Conservation (phyloP, 176 grass and related monocot species). For the Zea mays region DNA sequence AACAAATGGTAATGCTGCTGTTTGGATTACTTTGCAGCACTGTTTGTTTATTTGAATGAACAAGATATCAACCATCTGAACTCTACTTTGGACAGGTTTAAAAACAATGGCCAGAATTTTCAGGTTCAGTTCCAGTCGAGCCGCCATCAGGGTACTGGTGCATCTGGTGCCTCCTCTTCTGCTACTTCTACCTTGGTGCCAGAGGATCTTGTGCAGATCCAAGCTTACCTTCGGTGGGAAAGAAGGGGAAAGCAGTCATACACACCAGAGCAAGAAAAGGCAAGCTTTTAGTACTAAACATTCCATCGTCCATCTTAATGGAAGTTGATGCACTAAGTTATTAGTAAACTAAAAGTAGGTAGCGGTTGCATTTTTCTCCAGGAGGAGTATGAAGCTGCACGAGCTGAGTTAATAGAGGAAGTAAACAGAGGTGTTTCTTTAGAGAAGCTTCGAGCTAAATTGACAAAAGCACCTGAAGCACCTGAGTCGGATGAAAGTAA, state of each 20-base stretch:
- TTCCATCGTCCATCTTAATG: slow-evolving; percentile 18
- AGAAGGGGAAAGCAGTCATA: slow-evolving; percentile 89
- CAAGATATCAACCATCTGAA: slow-evolving; percentile 7
- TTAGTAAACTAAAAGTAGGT: neutral
- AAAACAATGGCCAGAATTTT: slow-evolving; percentile 90
- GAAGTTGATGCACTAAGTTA: slow-evolving; percentile 23
- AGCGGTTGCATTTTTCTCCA: slow-evolving; percentile 38
- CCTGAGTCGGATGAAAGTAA: slow-evolving; percentile 50
- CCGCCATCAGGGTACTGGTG: slow-evolving; percentile 37
- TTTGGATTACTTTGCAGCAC: slow-evolving; percentile 5
- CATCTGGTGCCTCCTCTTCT: slow-evolving; percentile 42
- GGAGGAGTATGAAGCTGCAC: slow-evolving; percentile 93
- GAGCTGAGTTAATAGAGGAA: slow-evolving; percentile 82
- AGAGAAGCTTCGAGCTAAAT: slow-evolving; percentile 68
- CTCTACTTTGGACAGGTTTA: slow-evolving; percentile 60
- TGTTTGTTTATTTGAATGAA: slow-evolving; percentile 21
- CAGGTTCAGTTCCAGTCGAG: slow-evolving; percentile 52
- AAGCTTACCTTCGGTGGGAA: slow-evolving; percentile 97
- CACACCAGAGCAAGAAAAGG: slow-evolving; percentile 90
- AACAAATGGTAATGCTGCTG: slow-evolving; percentile 81
- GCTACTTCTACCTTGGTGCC: slow-evolving; percentile 59
- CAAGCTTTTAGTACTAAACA: slow-evolving; percentile 25
- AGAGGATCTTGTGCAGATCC: slow-evolving; percentile 96
- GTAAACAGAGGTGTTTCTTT: slow-evolving; percentile 66
- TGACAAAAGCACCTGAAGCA: slow-evolving; percentile 67